These are phyloP conservation scores for Coccomyxa sp. DNA, from an alignment of 139 green algal species.

Conservation along the genomic window DNA sequence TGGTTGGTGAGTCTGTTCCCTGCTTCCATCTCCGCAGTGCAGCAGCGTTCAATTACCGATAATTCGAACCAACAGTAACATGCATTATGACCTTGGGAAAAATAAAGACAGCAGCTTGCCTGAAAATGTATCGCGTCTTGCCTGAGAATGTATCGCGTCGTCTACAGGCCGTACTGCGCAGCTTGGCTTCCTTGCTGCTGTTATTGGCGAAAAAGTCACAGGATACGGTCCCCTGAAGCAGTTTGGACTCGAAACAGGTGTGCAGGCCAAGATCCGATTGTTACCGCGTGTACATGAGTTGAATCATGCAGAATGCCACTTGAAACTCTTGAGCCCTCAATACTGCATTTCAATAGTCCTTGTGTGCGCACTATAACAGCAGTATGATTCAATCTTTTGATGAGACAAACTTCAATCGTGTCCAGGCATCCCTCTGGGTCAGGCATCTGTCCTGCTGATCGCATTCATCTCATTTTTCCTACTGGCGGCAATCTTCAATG, in stretches of 20 bases:
- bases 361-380: neutral
- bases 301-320: neutral
- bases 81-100: neutral
- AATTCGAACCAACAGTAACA: neutral
- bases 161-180: conserved; percentile 42
- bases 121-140: neutral
- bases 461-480: conserved; percentile 24
- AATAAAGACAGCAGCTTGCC: neutral
- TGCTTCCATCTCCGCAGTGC: neutral
- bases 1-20: conserved; percentile 37
- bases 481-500: conserved; percentile 13
- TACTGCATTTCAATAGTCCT: neutral
- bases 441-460: conserved; percentile 6
- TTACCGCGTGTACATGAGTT: neutral
- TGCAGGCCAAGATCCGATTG: neutral
- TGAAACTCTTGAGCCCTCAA: neutral
- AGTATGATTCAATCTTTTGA: neutral
- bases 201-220: conserved; percentile 56
- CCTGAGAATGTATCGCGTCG: neutral
- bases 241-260: conserved; percentile 13
- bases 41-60: neutral
- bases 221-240: conserved; percentile 17
- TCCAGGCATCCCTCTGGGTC: conserved; percentile 15
- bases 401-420: neutral
- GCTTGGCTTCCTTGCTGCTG: conserved; percentile 61